Evolutionary conservation across 768 basidiomycete species (phyloP), one percentile per base, ranked within the genome.

Genomic region (Udeniomyces megalosporus): DNA sequence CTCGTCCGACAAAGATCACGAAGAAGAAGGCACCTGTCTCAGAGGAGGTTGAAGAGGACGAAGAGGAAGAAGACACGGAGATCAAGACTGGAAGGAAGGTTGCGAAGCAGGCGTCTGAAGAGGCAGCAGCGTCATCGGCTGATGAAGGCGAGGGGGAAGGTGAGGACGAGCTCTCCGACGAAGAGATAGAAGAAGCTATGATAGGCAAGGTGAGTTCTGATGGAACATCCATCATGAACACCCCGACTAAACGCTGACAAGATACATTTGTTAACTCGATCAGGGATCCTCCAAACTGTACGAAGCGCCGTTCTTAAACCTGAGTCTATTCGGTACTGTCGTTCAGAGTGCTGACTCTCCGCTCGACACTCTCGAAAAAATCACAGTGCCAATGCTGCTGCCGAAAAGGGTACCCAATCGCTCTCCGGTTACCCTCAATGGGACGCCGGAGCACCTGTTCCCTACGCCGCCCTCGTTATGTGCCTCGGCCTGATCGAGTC

Each of bases 401-500:
- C 26, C 28, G 38, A 42, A 17, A 42, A 42, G 38, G 38, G 10
- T 17, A 8, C 38, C 38, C 38, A 17, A 8, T 8, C 38, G 38
- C 22, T 15, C 7, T 14, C 29, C 6, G 3, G 10, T 42, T 42
- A 50, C 26, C 26, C 24, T 7, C 49, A 4, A 26, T 26, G 14
- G 20, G n/a, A 26, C 49, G 17, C 29, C 26, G n/a, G n/a, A 8
- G 6, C 34, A 17, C n/a, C 26, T n/a, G 85, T 96, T 12, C 95
- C 95, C 0, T 99, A 99, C 71, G 85, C 88, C 20, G 88, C 95
- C 6, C 79, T 99, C 38, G 82, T 90, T 10, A 84, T 88, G 67
- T 81, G 85, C 0, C 97, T 97, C 71, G 79, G 83, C 20, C 75
- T 86, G 32, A 97, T 99, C 65, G 92, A 95, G 73, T 81, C 82